Evolutionary conservation across 768 basidiomycete species (phyloP), one percentile per base, ranked within the genome.

Genomic region (Kwoniella mangroviensis): DNA sequence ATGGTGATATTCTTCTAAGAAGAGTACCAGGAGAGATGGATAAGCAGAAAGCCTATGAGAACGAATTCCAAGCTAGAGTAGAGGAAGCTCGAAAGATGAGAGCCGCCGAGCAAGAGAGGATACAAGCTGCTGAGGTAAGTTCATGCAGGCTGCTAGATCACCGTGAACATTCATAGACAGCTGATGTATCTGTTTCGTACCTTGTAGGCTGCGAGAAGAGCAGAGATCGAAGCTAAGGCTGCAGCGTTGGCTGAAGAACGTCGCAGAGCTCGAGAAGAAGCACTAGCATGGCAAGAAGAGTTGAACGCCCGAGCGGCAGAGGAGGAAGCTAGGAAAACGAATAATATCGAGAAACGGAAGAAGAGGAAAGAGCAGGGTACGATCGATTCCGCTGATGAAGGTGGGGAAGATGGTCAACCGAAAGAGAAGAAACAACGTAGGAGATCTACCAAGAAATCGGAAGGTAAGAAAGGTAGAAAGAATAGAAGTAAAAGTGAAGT

Each of bases 1-100:
- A 98, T 76, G 94, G 94, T 13, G 91, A 92, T 70, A 90, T 87
- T 76, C 90, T 98, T 86, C 81, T 96, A 63, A 87, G 92, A 65
- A 89, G 89, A 62, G 90, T 89, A 2, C 91, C 92, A 12, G 92
- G 92, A 52, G 93, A 96, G 78, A 84, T 93, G 24, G 83, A 87
- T 4, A 85, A 87, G 19, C 94, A 96, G 79, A 85, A 87, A 63
- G 87, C 89, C 66, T 87, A 88, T 74, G 94, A 95, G 80, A 85
- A 84, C 0, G 91, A 94, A 78, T 86, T 87, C 0, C 87, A 89
- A 58, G 89, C 90, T 4, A 89, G 88, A 79, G 85, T 94, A 2
- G 91, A 93, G 51, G 86, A 88, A 21, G 94, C 94, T 5, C 87
- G 92, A 65, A 88, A 87, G 71, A 88, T 86, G 78, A 87, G 97